Conservation (phyloP, 331 rosid species). For the Quercus tomentella region DNA sequence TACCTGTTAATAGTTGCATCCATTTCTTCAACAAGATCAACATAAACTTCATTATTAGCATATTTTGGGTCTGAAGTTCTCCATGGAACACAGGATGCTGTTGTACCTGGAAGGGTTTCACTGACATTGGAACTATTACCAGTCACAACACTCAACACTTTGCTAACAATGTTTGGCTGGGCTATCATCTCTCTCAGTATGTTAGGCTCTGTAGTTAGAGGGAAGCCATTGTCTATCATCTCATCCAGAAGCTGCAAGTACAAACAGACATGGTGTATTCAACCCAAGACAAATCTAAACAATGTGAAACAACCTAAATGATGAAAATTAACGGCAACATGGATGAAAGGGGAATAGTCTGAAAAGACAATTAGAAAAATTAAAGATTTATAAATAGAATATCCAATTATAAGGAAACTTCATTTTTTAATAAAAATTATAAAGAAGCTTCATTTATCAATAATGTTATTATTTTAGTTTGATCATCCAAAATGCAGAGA, state of each 20-base stretch:
- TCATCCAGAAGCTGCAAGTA: slow-evolving; percentile 81
- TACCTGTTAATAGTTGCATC: slow-evolving; percentile 88
- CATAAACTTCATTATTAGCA: slow-evolving; percentile 78
- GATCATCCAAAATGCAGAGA: neutral
- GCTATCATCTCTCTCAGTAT: slow-evolving; percentile 93
- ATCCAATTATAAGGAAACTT: neutral
- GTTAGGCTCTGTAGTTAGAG: slow-evolving; percentile 89
- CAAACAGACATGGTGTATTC: slow-evolving; percentile 4
- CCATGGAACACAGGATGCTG: slow-evolving; percentile 87
- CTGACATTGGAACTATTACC: slow-evolving; percentile 89
- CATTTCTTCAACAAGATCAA: slow-evolving; percentile 93
- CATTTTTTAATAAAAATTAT: neutral
- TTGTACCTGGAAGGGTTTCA: slow-evolving; percentile 79
- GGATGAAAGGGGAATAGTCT: neutral
- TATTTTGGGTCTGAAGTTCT: slow-evolving; percentile 70
- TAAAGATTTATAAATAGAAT: neutral
- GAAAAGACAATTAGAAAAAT: neutral
- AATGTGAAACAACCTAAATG: neutral
- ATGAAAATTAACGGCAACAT: neutral
- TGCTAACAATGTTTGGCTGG: slow-evolving; percentile 88
- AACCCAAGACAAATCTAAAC: neutral
- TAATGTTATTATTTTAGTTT: neutral
- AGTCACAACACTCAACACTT: slow-evolving; percentile 85
- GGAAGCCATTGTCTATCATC: slow-evolving; percentile 99
- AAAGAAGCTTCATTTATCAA: neutral